These are phyloP conservation scores for Thymus mandschuricus DNA, from an alignment of 257 asterid genomes.

Conservation along the genomic window DNA sequence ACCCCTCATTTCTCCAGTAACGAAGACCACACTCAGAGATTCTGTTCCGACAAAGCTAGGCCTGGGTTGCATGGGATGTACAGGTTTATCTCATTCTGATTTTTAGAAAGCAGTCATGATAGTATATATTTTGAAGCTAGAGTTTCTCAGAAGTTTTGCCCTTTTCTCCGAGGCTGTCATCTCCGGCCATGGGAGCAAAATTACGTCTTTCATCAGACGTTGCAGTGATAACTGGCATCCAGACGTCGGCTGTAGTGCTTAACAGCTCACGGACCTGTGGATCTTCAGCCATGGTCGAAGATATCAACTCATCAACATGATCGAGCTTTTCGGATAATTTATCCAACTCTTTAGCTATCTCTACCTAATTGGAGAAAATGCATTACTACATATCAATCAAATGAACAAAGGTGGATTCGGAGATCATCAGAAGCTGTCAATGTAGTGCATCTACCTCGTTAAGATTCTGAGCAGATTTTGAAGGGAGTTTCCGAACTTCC, in stretches of 20 bases:
- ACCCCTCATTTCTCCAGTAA: neutral
- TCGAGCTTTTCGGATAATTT: conserved; percentile 78
- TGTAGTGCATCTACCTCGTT: conserved; percentile 61
- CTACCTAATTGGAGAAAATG: conserved; percentile 49
- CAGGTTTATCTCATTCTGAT: neutral
- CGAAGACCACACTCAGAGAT: too few relatives aligned
- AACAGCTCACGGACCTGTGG: conserved; percentile 73
- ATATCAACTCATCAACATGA: conserved; percentile 77
- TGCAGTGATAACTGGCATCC: conserved; percentile 97
- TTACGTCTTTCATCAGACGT: conserved; percentile 76
- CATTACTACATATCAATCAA: neutral
- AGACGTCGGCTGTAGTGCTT: conserved; percentile 81
- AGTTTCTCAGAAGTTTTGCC: conserved; percentile 50
- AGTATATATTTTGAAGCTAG: conserved; percentile 13
- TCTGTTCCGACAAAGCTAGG: too few relatives aligned
- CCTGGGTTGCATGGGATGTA: conserved; percentile 6
- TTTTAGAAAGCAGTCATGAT: conserved; percentile 14
- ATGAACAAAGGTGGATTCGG: neutral
- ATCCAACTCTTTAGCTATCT: conserved; percentile 87
- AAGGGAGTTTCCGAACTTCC: conserved; percentile 83
- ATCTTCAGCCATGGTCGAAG: conserved; percentile 75
- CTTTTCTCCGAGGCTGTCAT: conserved; percentile 44
- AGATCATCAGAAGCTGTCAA: conserved; percentile 1
- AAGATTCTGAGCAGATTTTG: conserved; percentile 70
- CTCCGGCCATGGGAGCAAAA: conserved; percentile 47